Percentiles rank a stretch among this genome's conserved stretches.
These are phyloP conservation scores for Cyclostephanos tholiformis DNA, from an alignment of 108 stramenopile genomes.

Conservation along the genomic window DNA sequence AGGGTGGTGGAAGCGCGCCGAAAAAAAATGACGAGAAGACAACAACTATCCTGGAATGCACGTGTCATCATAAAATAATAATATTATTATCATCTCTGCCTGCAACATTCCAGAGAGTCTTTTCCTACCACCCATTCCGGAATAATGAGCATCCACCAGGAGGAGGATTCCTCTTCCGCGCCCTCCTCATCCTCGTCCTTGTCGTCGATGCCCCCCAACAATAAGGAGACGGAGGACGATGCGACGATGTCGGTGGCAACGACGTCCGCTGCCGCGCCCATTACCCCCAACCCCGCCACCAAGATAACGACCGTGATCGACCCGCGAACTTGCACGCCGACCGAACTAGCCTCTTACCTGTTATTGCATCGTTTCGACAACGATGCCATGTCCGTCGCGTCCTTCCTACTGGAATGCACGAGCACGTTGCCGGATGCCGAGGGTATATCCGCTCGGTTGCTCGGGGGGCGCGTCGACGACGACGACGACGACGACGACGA, in stretches of 20 bases:
- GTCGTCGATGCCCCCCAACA: background rate
- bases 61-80: too few relatives aligned
- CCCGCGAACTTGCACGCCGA: constrained; percentile 27
- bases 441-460: constrained; percentile 43
- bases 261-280: background rate
- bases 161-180: background rate
- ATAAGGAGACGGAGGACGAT: background rate
- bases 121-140: background rate
- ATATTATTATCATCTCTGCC: too few relatives aligned
- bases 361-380: constrained; percentile 43
- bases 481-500: constrained; percentile 4
- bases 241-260: background rate
- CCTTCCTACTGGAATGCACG: constrained; percentile 45
- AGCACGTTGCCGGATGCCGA: constrained; percentile 47
- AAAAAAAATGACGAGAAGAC: too few relatives aligned
- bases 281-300: too few relatives aligned
- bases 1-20: too few relatives aligned
- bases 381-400: constrained; percentile 43
- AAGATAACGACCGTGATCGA: background rate
- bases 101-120: too few relatives aligned
- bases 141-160: background rate
- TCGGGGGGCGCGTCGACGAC: constrained; percentile 30
- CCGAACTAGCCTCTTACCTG: constrained; percentile 35
- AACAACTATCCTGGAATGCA: too few relatives aligned
- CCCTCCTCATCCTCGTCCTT: background rate